Percentiles rank a stretch among this genome's conserved stretches.
These are phyloP conservation scores for Naganishia liquefaciens DNA, from an alignment of 1,284 basidiomycete genomes.

Conservation along the genomic window DNA sequence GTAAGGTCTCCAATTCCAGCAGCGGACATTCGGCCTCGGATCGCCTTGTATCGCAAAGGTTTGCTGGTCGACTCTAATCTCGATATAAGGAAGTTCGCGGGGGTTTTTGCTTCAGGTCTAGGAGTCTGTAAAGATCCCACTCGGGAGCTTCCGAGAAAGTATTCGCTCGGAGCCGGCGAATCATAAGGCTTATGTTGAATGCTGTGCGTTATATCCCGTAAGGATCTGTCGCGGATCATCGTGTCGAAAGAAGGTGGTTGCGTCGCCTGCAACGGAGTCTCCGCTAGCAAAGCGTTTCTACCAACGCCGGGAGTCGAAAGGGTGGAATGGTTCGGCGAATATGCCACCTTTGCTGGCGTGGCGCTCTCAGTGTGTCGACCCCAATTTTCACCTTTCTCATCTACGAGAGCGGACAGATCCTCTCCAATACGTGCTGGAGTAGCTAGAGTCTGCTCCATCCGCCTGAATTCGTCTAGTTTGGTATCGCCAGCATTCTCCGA, in stretches of 20 bases:
- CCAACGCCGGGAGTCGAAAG: conserved; percentile 20
- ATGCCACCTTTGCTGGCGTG: conserved; percentile 1
- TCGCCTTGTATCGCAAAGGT: conserved; percentile 10
- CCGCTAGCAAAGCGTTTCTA: conserved; percentile 17
- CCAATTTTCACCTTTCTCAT: conserved; percentile 12
- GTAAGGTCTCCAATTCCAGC: neutral
- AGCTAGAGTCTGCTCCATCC: neutral
- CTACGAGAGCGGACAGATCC: conserved; percentile 1
- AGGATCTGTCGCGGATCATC: conserved; percentile 19
- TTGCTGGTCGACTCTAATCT: conserved; percentile 28
- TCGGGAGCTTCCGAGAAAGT: conserved; percentile 25
- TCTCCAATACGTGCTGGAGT: neutral
- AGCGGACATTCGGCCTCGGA: conserved; percentile 12
- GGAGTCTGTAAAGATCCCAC: conserved; percentile 34
- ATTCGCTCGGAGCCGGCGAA: conserved; percentile 13
- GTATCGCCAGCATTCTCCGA: conserved; percentile 4
- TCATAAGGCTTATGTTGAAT: conserved; percentile 9
- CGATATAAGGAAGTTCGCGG: conserved; percentile 22
- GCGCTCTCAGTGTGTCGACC: neutral
- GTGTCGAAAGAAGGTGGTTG: conserved; percentile 26
- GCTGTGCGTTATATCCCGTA: conserved; percentile 27
- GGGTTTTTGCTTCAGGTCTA: conserved; percentile 12
- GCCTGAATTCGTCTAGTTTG: neutral
- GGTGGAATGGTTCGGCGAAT: conserved; percentile 11
- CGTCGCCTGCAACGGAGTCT: conserved; percentile 18